These are phyloP conservation scores for Fagopyrum esculentum DNA, from an alignment of 148 eudicot genomes.

Conservation along the genomic window DNA sequence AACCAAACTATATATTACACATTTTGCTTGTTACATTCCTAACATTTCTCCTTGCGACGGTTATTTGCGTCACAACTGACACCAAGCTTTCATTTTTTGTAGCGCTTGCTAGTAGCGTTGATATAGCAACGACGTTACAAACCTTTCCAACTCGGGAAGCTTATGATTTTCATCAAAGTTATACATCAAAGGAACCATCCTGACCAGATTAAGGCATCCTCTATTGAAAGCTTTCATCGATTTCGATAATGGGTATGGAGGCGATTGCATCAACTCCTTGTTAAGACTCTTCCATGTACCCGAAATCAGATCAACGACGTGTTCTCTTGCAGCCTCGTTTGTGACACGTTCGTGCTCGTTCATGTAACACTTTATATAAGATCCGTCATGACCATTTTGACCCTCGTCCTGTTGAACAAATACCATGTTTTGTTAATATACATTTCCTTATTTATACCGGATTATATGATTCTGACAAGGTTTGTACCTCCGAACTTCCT, in stretches of 20 bases:
- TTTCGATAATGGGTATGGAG: slow-evolving; percentile 14
- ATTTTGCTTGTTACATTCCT: too few relatives aligned
- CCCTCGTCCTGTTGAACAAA: slow-evolving; percentile 54
- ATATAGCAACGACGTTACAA: slow-evolving; percentile 22
- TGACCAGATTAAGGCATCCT: slow-evolving; percentile 27
- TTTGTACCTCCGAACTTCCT: slow-evolving; percentile 1
- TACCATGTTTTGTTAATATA: too few relatives aligned
- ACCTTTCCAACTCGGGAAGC: slow-evolving; percentile 19
- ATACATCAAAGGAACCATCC: slow-evolving; percentile 38
- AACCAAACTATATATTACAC: too few relatives aligned
- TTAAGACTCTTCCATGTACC: slow-evolving; percentile 45
- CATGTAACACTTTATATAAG: slow-evolving; percentile 40
- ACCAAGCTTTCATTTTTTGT: background rate
- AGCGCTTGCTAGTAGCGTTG: background rate
- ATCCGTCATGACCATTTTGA: slow-evolving; percentile 56
- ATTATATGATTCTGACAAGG: background rate
- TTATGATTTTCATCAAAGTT: slow-evolving; percentile 16
- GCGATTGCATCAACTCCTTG: slow-evolving; percentile 20
- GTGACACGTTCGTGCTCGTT: slow-evolving; percentile 34
- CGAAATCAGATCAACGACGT: slow-evolving; percentile 30
- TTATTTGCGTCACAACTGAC: too few relatives aligned
- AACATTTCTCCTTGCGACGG: too few relatives aligned
- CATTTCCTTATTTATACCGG: too few relatives aligned
- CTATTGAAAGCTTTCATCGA: slow-evolving; percentile 14
- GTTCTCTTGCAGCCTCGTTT: slow-evolving; percentile 22